Base-by-base conservation (phyloP, 768 basidiomycete species). In the Termitomyces sp. region DNA sequence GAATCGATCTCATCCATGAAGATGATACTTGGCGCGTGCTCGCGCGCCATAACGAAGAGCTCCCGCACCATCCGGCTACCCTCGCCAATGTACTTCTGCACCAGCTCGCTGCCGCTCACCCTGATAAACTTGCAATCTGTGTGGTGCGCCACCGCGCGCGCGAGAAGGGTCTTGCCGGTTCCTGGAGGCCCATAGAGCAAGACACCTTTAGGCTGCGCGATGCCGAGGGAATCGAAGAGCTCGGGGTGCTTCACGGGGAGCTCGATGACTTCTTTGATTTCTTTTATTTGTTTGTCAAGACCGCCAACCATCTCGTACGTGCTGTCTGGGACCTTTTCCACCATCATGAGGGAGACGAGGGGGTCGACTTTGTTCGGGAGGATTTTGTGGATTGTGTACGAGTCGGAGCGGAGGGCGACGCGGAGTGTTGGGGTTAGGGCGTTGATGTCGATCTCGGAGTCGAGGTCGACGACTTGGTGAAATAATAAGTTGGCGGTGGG, bases 271-370 rank as follows among this genome's bases (percentile, higher is more conserved):
- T 98, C 90, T 77, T 84, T 84, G 72, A 98, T 96, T 75, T 99
- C 96, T 75, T 97, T 98, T 73, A 98, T 98, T 71, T 98, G 96
- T 20, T 56, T 65, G 81, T 98, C 97, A 61, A 98, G 84, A 67
- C 96, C 96, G 22, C 97, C 97, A 63, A 99, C 96, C 96, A 98
- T 98, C 76, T 98, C 97, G 77, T 99, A 99, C 35, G 97, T 98
- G 75, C 92, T 94, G 75, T 98, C 96, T 0, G 96, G 96, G 0
- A 98, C 96, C 74, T 99, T 99, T 78, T 99, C 96, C 12, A 98
- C 96, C 96, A 98, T 98, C 97, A 98, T 98, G 64, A 98, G 86
- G 20, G 95, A 97, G 35, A 98, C 96, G 44, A 98, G 88, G 4
- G 97, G 96, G 75, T 98, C 97, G 68, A 98, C 91, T 78, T 99